Evolutionary conservation across 2,329 filamentous ascomycete species (phyloP).

Genomic region (Pseudogymnoascus sp.): DNA sequence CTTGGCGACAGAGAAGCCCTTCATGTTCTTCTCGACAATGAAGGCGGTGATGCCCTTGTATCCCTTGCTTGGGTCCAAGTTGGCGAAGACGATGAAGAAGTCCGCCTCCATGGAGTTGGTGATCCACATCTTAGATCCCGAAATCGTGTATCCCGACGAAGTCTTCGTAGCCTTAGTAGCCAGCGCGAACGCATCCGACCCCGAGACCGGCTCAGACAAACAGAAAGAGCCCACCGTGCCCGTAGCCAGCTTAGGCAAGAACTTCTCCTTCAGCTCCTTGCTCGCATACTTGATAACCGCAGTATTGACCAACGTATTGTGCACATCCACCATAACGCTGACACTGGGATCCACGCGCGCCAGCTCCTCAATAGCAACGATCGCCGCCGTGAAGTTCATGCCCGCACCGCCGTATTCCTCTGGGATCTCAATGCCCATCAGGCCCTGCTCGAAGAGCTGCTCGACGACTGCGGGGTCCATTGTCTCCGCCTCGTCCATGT

Average conservation of each 20-base stretch:
- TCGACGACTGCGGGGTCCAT: constrained; percentile 89
- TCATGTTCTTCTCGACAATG: constrained; percentile 80
- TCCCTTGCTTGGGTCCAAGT: constrained; percentile 81
- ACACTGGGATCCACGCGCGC: constrained; percentile 91
- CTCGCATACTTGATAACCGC: constrained; percentile 80
- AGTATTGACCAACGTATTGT: constrained; percentile 97
- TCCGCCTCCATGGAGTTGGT: constrained; percentile 91
- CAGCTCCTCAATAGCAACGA: constrained; percentile 94
- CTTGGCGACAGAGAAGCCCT: constrained; percentile 92
- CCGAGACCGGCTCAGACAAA: constrained; percentile 83
- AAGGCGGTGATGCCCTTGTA: constrained; percentile 98
- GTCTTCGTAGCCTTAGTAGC: constrained; percentile 85
- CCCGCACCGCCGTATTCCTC: constrained; percentile 94
- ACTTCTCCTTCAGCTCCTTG: constrained; percentile 70
- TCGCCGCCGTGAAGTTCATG: constrained; percentile 97
- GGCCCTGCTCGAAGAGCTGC: constrained; percentile 90
- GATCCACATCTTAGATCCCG: constrained; percentile 99
- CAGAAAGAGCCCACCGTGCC: constrained; percentile 87
- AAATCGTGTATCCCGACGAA: constrained; percentile 74
- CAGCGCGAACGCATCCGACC: constrained; percentile 92
- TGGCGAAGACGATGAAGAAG: constrained; percentile 97
- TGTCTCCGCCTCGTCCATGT: constrained; percentile 93
- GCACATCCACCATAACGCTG: constrained; percentile 90
- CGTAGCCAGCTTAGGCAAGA: constrained; percentile 82
- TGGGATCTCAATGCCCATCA: constrained; percentile 96